A percentile compares a stretch with the other conserved stretches of the same genome.
Evolutionary conservation across 1,139 yeast genomes (phyloP).

Genomic region (Protomyces gravidus): DNA sequence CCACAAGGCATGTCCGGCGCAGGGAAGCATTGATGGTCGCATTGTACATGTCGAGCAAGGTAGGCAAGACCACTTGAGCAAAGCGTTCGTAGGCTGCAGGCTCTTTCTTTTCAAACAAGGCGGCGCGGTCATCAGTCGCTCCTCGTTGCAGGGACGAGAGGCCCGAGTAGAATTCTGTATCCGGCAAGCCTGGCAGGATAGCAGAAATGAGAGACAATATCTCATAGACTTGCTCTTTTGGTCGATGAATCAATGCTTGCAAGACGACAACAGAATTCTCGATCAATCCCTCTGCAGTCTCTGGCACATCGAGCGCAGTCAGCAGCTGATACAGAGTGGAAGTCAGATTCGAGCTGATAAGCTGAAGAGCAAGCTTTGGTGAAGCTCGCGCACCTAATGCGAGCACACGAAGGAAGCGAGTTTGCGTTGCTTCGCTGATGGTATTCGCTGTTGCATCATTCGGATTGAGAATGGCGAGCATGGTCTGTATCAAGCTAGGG

Average conservation of each 20-base stretch:
- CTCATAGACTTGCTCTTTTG: slow-evolving; percentile 58
- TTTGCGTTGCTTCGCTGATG: slow-evolving; percentile 31
- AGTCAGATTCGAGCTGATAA: slow-evolving; percentile 38
- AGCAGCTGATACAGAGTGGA: slow-evolving; percentile 40
- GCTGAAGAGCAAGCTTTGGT: slow-evolving; percentile 36
- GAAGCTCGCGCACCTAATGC: slow-evolving; percentile 48
- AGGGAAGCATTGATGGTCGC: slow-evolving; percentile 68
- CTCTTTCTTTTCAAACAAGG: slow-evolving; percentile 36
- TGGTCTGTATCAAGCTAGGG: slow-evolving; percentile 39
- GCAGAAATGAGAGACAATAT: slow-evolving; percentile 57
- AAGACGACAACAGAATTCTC: slow-evolving; percentile 46
- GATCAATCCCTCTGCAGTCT: slow-evolving; percentile 32
- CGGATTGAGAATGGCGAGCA: slow-evolving; percentile 39
- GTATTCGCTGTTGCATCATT: slow-evolving; percentile 27
- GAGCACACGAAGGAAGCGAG: slow-evolving; percentile 40
- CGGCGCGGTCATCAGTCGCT: not conserved
- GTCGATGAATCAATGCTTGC: slow-evolving; percentile 71
- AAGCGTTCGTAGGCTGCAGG: slow-evolving; percentile 41
- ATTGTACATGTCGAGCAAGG: slow-evolving; percentile 66
- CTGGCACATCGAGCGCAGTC: slow-evolving; percentile 39
- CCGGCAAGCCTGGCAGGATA: slow-evolving; percentile 44
- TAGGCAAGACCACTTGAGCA: slow-evolving; percentile 52
- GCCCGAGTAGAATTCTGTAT: slow-evolving; percentile 45
- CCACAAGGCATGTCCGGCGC: slow-evolving; percentile 57
- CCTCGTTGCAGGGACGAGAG: slow-evolving; percentile 32